phyloP scores from a whole-genome alignment of 1,284 basidiomycete species.

The Puccinia sorghi region DNA sequence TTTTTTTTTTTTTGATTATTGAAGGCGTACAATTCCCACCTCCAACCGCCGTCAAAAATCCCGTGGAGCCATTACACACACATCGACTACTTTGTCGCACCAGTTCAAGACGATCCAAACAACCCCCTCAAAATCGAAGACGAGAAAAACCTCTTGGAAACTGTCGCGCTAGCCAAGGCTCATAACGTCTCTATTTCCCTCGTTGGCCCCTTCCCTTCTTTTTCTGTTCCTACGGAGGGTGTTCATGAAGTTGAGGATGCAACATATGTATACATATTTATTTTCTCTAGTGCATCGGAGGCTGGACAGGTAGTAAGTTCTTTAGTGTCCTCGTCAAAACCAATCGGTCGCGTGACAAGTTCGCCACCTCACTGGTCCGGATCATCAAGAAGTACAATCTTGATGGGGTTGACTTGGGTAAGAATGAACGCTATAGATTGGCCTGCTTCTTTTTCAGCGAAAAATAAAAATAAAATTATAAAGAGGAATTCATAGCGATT shows the following conservation, averaged over 20 bases:
- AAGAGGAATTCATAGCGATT: too few relatives aligned
- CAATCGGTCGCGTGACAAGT: constrained; percentile 11
- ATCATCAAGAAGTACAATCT: constrained; percentile 29
- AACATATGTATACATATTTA: not conserved
- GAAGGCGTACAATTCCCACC: constrained; percentile 38
- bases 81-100: constrained; percentile 45
- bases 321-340: constrained; percentile 37
- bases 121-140: constrained; percentile 27
- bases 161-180: constrained; percentile 35
- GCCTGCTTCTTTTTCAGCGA: too few relatives aligned
- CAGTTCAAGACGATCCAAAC: constrained; percentile 8
- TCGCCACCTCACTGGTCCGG: constrained; percentile 19
- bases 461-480: not conserved
- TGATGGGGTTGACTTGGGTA: constrained; percentile 43
- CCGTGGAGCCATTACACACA: constrained; percentile 48
- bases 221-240: not conserved
- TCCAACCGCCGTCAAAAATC: constrained; percentile 40
- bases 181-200: constrained; percentile 48
- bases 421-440: not conserved
- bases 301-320: constrained; percentile 45
- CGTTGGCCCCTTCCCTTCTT: constrained; percentile 1
- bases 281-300: constrained; percentile 33
- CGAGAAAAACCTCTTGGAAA: constrained; percentile 35
- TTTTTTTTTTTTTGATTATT: too few relatives aligned
- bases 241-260: not conserved